Evolutionary conservation across 805 yeast genomes (phyloP).

Genomic region (Lipomyces mesembrius): DNA sequence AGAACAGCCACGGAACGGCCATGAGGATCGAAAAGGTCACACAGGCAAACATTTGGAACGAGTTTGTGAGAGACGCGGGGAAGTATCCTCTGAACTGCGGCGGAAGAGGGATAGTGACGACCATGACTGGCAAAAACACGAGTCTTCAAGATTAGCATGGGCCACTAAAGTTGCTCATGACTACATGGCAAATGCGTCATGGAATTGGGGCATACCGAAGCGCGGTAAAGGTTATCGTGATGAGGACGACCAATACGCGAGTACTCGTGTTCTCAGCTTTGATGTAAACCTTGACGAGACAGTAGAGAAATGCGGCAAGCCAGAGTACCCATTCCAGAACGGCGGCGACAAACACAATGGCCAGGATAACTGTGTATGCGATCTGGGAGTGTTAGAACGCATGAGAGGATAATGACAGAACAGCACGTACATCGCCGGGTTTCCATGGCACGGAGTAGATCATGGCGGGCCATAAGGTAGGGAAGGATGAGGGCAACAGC

Average conservation of each 20-base stretch:
- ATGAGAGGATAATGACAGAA: neutral
- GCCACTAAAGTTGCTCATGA: neutral
- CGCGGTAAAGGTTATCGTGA: slow-evolving; percentile 15
- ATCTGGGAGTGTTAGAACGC: slow-evolving; percentile 12
- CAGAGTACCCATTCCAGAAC: slow-evolving; percentile 34
- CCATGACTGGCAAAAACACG: slow-evolving; percentile 28
- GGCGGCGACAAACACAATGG: slow-evolving; percentile 28
- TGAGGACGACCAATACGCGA: slow-evolving; percentile 19
- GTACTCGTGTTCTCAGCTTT: slow-evolving; percentile 29
- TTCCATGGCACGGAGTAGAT: neutral
- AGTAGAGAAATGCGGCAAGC: slow-evolving; percentile 31
- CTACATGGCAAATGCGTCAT: neutral
- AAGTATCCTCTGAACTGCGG: slow-evolving; percentile 23
- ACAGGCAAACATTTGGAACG: slow-evolving; percentile 27
- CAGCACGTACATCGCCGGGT: slow-evolving; percentile 1
- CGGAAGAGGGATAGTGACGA: slow-evolving; percentile 32
- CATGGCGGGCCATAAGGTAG: neutral
- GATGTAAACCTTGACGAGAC: slow-evolving; percentile 25
- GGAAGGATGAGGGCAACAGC: neutral
- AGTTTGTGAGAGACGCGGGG: slow-evolving; percentile 6
- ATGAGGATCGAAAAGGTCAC: slow-evolving; percentile 23
- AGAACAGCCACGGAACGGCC: slow-evolving; percentile 29
- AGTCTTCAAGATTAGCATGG: slow-evolving; percentile 4
- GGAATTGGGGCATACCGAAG: slow-evolving; percentile 14
- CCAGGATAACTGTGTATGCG: slow-evolving; percentile 22